Percentiles rank a stretch among this genome's conserved stretches.
Evolutionary conservation across 257 asterid genomes (phyloP).

Genomic region (Salvia hispanica): DNA sequence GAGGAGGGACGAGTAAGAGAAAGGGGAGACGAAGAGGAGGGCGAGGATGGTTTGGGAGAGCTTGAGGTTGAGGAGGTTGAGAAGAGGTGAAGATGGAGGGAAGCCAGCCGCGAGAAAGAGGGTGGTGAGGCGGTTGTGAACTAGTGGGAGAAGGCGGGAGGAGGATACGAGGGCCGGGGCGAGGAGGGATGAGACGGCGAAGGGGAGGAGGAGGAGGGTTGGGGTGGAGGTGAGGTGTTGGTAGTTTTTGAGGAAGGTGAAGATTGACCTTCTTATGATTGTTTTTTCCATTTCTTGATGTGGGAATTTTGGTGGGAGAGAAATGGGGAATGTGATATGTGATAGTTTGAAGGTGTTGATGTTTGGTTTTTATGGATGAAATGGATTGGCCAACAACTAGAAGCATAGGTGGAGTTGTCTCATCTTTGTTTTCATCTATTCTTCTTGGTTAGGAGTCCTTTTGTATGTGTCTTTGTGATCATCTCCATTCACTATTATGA

Average conservation of each 20-base stretch:
- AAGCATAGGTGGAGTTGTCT: conserved; percentile 41
- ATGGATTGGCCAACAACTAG: conserved; percentile 44
- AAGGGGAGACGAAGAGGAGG: conserved; percentile 37
- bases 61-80: conserved; percentile 51
- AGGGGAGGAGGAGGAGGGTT: conserved; percentile 62
- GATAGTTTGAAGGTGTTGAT: conserved; percentile 14
- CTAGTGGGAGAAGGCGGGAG: conserved; percentile 35
- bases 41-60: conserved; percentile 59
- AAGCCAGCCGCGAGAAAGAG: conserved; percentile 71
- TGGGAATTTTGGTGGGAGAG: not conserved
- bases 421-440: conserved; percentile 39
- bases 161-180: conserved; percentile 52
- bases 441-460: conserved; percentile 41
- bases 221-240: conserved; percentile 61
- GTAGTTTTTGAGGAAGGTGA: conserved; percentile 63
- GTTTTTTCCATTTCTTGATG: conserved; percentile 47
- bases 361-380: conserved; percentile 20
- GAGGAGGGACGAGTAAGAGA: conserved; percentile 56
- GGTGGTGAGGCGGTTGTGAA: conserved; percentile 44
- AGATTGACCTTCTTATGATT: conserved; percentile 60
- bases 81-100: conserved; percentile 55
- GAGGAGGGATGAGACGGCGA: conserved; percentile 60
- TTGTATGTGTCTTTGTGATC: conserved; percentile 31
- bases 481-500: not conserved
- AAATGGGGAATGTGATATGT: not conserved